Conservation (phyloP, 2,329 filamentous ascomycete genomes). For the Arthroderma sp. region DNA sequence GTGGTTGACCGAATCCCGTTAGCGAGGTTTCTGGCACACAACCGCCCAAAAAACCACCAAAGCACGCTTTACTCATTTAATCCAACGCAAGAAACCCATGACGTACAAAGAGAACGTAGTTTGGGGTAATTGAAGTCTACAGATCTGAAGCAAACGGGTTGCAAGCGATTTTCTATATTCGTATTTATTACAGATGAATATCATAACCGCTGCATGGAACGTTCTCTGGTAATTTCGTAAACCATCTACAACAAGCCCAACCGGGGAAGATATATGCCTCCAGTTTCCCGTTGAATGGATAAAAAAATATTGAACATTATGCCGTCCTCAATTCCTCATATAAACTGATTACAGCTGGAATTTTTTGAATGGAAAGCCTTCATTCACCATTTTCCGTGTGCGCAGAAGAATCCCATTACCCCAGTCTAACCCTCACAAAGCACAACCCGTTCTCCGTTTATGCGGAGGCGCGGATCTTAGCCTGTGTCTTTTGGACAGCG, state of each 20-base stretch:
- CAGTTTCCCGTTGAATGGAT: constrained; percentile 3
- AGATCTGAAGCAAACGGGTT: too few species aligned
- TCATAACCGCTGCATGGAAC: too few species aligned
- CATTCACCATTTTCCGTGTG: constrained; percentile 1
- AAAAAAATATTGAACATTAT: constrained; percentile 7
- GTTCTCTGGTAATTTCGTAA: too few species aligned
- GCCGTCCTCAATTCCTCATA: constrained; percentile 9
- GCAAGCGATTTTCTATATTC: too few species aligned
- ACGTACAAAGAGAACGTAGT: too few species aligned
- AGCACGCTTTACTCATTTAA: too few species aligned
- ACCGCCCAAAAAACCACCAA: too few species aligned
- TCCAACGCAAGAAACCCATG: too few species aligned
- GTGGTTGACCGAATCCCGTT: constrained; percentile 29
- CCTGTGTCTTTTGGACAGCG: constrained; percentile 91
- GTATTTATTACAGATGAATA: too few species aligned
- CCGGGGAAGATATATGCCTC: too few species aligned
- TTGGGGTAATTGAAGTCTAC: too few species aligned
- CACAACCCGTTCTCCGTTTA: constrained; percentile 25
- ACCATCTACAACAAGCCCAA: too few species aligned
- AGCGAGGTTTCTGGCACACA: constrained; percentile 22
- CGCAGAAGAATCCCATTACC: constrained; percentile 9
- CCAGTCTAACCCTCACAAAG: constrained; percentile 30
- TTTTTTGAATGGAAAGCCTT: constrained; percentile 7
- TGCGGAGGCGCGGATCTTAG: constrained; percentile 76
- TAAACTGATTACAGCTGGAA: constrained; percentile 13